These are phyloP conservation scores for Flaveria robusta DNA, from an alignment of 129 eudicot genomes.

Conservation along the genomic window DNA sequence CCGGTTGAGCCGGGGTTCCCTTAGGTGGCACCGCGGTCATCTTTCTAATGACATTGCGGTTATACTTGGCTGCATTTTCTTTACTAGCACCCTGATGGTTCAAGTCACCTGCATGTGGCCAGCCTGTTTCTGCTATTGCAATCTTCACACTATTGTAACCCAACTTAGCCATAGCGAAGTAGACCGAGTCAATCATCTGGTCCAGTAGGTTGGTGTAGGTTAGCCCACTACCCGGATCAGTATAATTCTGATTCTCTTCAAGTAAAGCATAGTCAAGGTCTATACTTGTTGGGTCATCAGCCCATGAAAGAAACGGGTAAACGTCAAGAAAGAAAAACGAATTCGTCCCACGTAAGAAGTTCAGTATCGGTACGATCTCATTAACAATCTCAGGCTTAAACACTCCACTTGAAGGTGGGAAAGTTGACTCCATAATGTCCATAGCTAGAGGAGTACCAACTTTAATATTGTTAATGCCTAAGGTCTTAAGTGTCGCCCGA, in stretches of 20 bases:
- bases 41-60: constrained; percentile 55
- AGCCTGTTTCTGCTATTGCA: constrained; percentile 75
- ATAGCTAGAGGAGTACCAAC: constrained; percentile 71
- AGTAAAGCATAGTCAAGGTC: constrained; percentile 61
- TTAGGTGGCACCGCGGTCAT: constrained; percentile 45
- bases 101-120: constrained; percentile 77
- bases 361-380: constrained; percentile 41
- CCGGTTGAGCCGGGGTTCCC: constrained; percentile 83
- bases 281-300: constrained; percentile 35
- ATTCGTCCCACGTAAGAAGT: constrained; percentile 48
- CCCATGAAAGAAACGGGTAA: constrained; percentile 62
- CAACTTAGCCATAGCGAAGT: constrained; percentile 64
- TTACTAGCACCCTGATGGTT: constrained; percentile 67
- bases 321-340: constrained; percentile 57
- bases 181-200: constrained; percentile 84
- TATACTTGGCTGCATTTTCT: constrained; percentile 73
- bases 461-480: constrained; percentile 58
- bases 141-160: constrained; percentile 50
- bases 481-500: constrained; percentile 35
- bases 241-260: constrained; percentile 31
- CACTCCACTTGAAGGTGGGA: constrained; percentile 67
- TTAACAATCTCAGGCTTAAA: constrained; percentile 41
- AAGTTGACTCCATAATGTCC: constrained; percentile 60
- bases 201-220: constrained; percentile 70
- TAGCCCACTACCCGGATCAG: constrained; percentile 55